Evolutionary conservation across 768 basidiomycete genomes (phyloP), one percentile per base, ranked within the genome.

Genomic region (Boletellus ananas): DNA sequence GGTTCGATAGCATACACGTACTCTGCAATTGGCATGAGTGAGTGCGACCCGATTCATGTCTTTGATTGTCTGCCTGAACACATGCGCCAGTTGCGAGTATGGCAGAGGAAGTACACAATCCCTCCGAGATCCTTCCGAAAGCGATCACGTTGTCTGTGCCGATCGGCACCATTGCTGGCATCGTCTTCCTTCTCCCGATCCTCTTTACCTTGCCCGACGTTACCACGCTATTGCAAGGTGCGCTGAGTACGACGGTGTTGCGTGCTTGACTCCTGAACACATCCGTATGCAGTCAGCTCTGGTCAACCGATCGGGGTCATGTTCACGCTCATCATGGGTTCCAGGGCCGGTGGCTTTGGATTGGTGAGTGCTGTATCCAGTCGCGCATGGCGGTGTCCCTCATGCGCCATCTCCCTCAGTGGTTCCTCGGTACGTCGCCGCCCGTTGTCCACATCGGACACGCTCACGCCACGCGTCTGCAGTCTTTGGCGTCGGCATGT

Each of bases 41-140:
- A 49, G 68, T 56, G 33, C 3, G 34, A 13, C 40, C 34, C 21
- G 6, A 17, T 52, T 27, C 33, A 8, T 25, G 27, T 36, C 53
- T 25, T 25, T 18, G 21, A 12, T 45, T 31, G 8, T 48, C 7
- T 7, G 2, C 42, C 47, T 51, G 43, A 65, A 13, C 18, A 2
- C 23, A 41, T 40, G 47, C 3, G 18, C 31, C 43, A 82, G 79
- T 84, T 34, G 72, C 82, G 14, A 82, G 79, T 54, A 79, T 86
- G 79, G 79, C 82, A 3, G 84, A 85, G 60, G 84, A 86, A 63
- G 83, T 84, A 1, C 76, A 77, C 43, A 71, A 82, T 45, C 84
- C 83, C 0, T 70, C 76, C 1, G 56, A 70, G 11, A 73, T 81
- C 46, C 73, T 85, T 10, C 83, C 83, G 0, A 66, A 66, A 37